Conservation (phyloP, 176 grass and related monocot species). For the sorghum (Sorghum bicolor) region Sorghum_bicolor_NCBIv3 NC_012870.2:71554501-71555000, state of each 20-base stretch:
- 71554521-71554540: neutral
- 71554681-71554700: neutral
- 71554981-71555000: neutral
- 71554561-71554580: neutral
- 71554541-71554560: neutral
- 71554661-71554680: neutral
- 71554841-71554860: neutral
- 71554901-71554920: neutral
- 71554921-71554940: neutral
- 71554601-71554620: neutral
- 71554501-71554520: neutral
- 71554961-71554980: neutral
- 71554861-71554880: neutral
- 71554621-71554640: neutral
- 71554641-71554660: neutral
- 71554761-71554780: neutral
- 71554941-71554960: neutral
- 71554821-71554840: neutral
- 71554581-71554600: neutral
- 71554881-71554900: constrained; percentile 7
- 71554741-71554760: neutral
- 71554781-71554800: neutral
- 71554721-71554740: neutral
- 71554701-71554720: neutral
- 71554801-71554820: neutral